phyloP scores from a whole-genome alignment of 2,329 filamentous ascomycete species.

The Rosellinia necatrix region DNA sequence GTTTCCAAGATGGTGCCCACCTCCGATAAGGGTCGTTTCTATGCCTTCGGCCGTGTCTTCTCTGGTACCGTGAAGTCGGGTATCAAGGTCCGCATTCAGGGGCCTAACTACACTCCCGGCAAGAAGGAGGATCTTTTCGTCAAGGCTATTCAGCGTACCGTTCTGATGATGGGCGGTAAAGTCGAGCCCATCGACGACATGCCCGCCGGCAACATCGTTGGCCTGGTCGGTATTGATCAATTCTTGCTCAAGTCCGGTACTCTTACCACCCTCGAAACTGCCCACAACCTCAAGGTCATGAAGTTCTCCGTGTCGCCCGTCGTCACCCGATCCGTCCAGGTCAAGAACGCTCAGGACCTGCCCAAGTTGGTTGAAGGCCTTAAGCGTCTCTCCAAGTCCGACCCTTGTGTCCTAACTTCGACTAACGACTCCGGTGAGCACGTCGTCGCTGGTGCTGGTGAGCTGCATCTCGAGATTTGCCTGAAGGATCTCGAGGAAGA shows the following conservation, averaged over 20 bases:
- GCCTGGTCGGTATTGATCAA: slow-evolving; percentile 99
- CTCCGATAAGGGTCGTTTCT: slow-evolving; percentile 99
- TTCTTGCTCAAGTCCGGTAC: slow-evolving; percentile 99
- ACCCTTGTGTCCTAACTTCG: slow-evolving; percentile 93
- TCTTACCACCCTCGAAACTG: slow-evolving; percentile 93
- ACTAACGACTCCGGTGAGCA: slow-evolving; percentile 96
- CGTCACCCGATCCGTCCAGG: slow-evolving; percentile 97
- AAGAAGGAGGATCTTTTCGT: slow-evolving; percentile 99
- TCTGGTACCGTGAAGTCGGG: slow-evolving; percentile 96
- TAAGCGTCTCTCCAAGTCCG: slow-evolving; percentile 99
- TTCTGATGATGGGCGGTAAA: slow-evolving; percentile 99
- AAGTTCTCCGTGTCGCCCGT: slow-evolving; percentile 99
- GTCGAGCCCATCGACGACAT: slow-evolving; percentile 99
- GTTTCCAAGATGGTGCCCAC: slow-evolving; percentile 99
- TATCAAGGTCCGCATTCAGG: slow-evolving; percentile 99
- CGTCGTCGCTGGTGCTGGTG: slow-evolving; percentile 98
- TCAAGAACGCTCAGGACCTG: slow-evolving; percentile 99
- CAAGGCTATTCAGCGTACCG: slow-evolving; percentile 99
- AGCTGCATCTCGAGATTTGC: slow-evolving; percentile 99
- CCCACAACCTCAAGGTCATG: slow-evolving; percentile 99
- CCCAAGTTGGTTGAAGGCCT: slow-evolving; percentile 99
- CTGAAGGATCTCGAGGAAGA: slow-evolving; percentile 99
- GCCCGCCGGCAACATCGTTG: slow-evolving; percentile 99
- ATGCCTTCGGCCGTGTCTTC: slow-evolving; percentile 99
- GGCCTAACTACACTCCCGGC: slow-evolving; percentile 96